A percentile compares a stretch with the other conserved stretches of the same genome.
phyloP scores from a whole-genome alignment of 345 rosid genomes.

The Streptanthus diversifolius region DNA sequence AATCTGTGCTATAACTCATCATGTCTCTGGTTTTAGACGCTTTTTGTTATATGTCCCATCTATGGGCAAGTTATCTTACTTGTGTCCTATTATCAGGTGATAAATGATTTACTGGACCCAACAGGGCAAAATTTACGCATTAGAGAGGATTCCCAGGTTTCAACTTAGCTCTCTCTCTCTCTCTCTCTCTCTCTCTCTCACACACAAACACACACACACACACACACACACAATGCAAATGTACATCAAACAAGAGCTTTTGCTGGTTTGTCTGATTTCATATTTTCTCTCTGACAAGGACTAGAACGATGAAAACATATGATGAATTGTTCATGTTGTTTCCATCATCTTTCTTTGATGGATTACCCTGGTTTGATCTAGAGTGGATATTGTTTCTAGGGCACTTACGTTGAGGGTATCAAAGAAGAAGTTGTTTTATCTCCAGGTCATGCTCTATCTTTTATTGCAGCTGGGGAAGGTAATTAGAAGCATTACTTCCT shows the following conservation, averaged over 20 bases:
- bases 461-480: conserved; percentile 99
- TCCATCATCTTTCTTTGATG: background rate
- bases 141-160: conserved; percentile 99
- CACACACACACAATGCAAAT: background rate
- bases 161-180: background rate
- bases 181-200: too few relatives aligned
- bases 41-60: background rate
- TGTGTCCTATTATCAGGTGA: conserved; percentile 63
- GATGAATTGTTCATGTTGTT: background rate
- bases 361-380: conserved; percentile 20
- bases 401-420: conserved; percentile 87
- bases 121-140: conserved; percentile 98
- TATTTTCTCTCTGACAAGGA: background rate
- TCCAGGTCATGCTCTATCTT: conserved; percentile 97
- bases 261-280: background rate
- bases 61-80: conserved; percentile 10
- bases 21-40: background rate
- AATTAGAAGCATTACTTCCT: conserved; percentile 3
- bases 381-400: conserved; percentile 41
- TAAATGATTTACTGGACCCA: conserved; percentile 99
- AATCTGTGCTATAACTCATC: background rate
- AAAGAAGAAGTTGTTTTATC: conserved; percentile 99
- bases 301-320: background rate
- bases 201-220: background rate
- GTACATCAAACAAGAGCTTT: background rate